Conservation (phyloP, 495 filamentous ascomycete genomes). For the Penicillium angulare region DNA sequence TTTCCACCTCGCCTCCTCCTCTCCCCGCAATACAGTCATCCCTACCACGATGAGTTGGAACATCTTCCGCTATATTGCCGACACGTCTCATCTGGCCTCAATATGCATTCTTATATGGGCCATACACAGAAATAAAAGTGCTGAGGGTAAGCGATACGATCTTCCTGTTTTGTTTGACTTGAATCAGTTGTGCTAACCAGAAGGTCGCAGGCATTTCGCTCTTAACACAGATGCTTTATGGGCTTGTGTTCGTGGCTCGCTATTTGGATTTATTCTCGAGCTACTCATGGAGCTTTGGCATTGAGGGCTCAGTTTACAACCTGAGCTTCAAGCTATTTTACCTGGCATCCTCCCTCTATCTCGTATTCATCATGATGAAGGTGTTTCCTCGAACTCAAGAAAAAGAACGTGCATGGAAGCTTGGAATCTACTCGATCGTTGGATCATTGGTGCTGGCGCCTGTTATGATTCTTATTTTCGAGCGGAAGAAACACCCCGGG, state of each 20-base stretch:
- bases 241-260: slow-evolving; percentile 77
- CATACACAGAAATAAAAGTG: slow-evolving; percentile 82
- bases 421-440: slow-evolving; percentile 63
- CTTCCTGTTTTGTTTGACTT: neutral
- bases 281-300: slow-evolving; percentile 24
- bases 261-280: slow-evolving; percentile 77
- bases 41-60: slow-evolving; percentile 45
- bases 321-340: slow-evolving; percentile 89
- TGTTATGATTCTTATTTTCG: slow-evolving; percentile 63
- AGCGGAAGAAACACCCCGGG: slow-evolving; percentile 29
- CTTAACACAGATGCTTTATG: slow-evolving; percentile 88
- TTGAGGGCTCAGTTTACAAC: slow-evolving; percentile 16
- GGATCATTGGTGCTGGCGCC: slow-evolving; percentile 61
- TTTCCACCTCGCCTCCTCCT: neutral
- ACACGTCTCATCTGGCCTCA: slow-evolving; percentile 77
- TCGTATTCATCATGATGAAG: slow-evolving; percentile 80
- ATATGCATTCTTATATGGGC: slow-evolving; percentile 89
- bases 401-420: slow-evolving; percentile 85
- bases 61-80: slow-evolving; percentile 76
- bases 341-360: slow-evolving; percentile 80
- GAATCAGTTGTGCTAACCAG: slow-evolving; percentile 10
- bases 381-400: slow-evolving; percentile 86
- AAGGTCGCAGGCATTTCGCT: slow-evolving; percentile 73
- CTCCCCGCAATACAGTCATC: slow-evolving; percentile 8
- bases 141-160: slow-evolving; percentile 64